These are phyloP conservation scores for Fallopia convolvulus DNA, from an alignment of 148 eudicot genomes.

Conservation along the genomic window DNA sequence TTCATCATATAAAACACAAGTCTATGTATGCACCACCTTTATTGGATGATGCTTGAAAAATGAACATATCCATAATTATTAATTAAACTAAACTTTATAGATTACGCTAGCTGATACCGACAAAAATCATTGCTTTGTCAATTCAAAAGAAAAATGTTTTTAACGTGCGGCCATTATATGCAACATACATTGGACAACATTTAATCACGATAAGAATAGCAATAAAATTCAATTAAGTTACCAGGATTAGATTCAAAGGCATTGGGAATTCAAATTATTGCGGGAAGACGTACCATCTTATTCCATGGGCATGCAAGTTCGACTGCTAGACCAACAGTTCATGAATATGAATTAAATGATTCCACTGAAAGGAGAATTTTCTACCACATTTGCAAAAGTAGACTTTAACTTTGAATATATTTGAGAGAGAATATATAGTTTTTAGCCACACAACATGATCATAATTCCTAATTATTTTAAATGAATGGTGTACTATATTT, in stretches of 20 bases:
- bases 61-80: too few species aligned
- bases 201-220: neutral
- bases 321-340: neutral
- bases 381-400: neutral
- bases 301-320: neutral
- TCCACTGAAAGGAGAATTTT: neutral
- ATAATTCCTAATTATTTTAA: neutral
- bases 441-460: neutral
- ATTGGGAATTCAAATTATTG: neutral
- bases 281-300: neutral
- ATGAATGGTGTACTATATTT: neutral
- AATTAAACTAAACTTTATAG: too few species aligned
- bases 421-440: neutral
- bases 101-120: too few species aligned
- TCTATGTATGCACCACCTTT: too few species aligned
- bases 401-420: neutral
- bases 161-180: too few species aligned
- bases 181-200: neutral
- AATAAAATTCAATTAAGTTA: neutral
- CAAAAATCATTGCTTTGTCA: too few species aligned
- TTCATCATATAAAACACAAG: too few species aligned
- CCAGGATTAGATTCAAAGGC: neutral
- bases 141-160: too few species aligned
- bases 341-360: neutral
- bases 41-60: too few species aligned